Percentiles rank a stretch among this genome's conserved stretches.
These are phyloP conservation scores for Fusarium floridanum DNA, from an alignment of 2,329 filamentous ascomycete species.

Conservation along the genomic window DNA sequence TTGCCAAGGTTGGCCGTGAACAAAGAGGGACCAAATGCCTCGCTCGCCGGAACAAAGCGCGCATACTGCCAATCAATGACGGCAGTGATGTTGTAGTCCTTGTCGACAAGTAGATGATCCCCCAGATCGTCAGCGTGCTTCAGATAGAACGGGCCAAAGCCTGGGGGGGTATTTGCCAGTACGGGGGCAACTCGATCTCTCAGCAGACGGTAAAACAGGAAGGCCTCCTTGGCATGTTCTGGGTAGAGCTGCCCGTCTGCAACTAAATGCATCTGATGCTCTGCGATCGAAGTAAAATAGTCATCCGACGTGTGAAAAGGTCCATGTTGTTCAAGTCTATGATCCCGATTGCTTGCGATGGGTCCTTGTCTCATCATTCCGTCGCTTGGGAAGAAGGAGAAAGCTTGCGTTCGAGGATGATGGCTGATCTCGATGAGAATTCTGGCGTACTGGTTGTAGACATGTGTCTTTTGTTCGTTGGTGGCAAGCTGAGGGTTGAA, in stretches of 20 bases:
- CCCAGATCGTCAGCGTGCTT: conserved; percentile 19
- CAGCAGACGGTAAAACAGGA: conserved; percentile 11
- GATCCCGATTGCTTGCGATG: conserved; percentile 18
- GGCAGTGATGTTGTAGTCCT: conserved; percentile 14
- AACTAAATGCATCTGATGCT: conserved; percentile 1
- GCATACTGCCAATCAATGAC: conserved; percentile 23
- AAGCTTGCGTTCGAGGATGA: conserved; percentile 1
- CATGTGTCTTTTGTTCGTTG: conserved; percentile 16
- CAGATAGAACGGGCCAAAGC: neutral
- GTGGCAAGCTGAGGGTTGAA: conserved; percentile 12
- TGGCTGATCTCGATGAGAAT: conserved; percentile 7
- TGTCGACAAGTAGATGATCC: conserved; percentile 12
- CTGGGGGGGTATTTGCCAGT: neutral
- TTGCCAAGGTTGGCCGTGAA: conserved; percentile 10
- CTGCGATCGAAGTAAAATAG: conserved; percentile 5
- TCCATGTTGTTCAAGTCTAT: conserved; percentile 1
- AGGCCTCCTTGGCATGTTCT: conserved; percentile 9
- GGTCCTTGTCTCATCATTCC: neutral
- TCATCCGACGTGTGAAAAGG: neutral
- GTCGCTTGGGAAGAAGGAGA: neutral
- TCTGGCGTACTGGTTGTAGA: conserved; percentile 14
- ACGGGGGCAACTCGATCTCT: neutral
- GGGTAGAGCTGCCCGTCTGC: conserved; percentile 14
- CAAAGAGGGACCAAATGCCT: conserved; percentile 13
- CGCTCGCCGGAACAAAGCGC: conserved; percentile 17